Conservation (phyloP, 2,329 filamentous ascomycete species). For the Hypoxylon sp. region DNA sequence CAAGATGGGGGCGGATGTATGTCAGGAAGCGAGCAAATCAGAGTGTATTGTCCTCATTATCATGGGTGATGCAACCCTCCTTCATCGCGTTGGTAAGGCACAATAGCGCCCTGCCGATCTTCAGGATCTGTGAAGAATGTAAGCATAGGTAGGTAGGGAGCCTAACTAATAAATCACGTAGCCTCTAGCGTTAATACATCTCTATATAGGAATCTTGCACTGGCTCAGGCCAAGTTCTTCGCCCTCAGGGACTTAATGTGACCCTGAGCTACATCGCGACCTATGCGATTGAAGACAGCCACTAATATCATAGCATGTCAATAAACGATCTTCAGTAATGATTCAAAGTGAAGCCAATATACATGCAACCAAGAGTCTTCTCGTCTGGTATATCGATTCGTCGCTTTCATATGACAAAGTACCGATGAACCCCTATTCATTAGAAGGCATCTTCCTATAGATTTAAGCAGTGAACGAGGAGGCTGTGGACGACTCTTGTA, state of each 20-base stretch:
- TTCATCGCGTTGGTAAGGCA: slow-evolving; percentile 7
- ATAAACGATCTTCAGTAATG: neutral
- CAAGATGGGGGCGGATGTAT: neutral
- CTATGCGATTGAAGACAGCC: neutral
- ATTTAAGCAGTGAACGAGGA: too few relatives aligned
- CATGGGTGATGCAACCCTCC: slow-evolving; percentile 2
- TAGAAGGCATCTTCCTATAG: too few relatives aligned
- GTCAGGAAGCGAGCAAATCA: neutral
- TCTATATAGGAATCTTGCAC: neutral
- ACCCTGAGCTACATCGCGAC: neutral
- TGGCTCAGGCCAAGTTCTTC: neutral
- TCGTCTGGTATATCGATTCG: neutral
- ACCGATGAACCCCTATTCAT: neutral
- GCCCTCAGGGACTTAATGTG: neutral
- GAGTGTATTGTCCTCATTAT: neutral
- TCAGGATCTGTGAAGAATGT: neutral
- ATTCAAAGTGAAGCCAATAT: neutral
- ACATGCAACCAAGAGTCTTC: neutral
- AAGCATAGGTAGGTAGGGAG: neutral
- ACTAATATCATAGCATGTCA: neutral
- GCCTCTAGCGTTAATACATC: neutral
- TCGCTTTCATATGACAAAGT: neutral
- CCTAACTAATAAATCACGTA: neutral
- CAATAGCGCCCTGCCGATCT: neutral
- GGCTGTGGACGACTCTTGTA: neutral